These are phyloP conservation scores for Sporothrix brasiliensis DNA, from an alignment of 2,329 filamentous ascomycete species.

Conservation along the genomic window DNA sequence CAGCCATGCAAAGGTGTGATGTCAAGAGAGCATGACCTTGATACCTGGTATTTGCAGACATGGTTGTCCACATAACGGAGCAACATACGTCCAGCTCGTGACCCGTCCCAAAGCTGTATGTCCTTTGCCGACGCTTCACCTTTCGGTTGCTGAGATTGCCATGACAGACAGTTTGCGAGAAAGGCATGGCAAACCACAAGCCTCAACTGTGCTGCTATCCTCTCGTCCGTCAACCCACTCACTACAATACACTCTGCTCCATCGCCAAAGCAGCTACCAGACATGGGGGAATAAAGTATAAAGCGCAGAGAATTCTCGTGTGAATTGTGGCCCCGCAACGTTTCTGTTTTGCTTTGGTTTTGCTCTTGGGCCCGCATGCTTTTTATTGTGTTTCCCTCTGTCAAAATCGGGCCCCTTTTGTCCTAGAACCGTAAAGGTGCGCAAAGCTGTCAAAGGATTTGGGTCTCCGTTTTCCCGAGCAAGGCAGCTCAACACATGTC, in stretches of 20 bases:
- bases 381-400: background rate
- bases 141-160: too few relatives aligned
- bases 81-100: background rate
- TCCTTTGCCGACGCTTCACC: background rate
- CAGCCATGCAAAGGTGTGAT: background rate
- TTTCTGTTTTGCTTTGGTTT: constrained; percentile 1
- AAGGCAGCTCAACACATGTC: too few relatives aligned
- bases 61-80: too few relatives aligned
- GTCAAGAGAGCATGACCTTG: background rate
- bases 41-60: background rate
- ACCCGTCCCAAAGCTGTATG: background rate
- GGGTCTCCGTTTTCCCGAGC: constrained; percentile 27
- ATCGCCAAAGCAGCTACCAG: constrained; percentile 25
- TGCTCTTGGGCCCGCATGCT: background rate
- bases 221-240: background rate
- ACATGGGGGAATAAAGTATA: constrained; percentile 4
- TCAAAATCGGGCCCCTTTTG: background rate
- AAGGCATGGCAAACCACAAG: background rate
- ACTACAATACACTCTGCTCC: background rate
- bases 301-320: constrained; percentile 23
- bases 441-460: background rate
- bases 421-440: constrained; percentile 6
- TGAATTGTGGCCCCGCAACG: background rate
- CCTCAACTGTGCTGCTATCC: background rate
- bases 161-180: background rate